Conservation (phyloP, 352 stramenopile species). For the Phytophthora ramorum region DNA sequence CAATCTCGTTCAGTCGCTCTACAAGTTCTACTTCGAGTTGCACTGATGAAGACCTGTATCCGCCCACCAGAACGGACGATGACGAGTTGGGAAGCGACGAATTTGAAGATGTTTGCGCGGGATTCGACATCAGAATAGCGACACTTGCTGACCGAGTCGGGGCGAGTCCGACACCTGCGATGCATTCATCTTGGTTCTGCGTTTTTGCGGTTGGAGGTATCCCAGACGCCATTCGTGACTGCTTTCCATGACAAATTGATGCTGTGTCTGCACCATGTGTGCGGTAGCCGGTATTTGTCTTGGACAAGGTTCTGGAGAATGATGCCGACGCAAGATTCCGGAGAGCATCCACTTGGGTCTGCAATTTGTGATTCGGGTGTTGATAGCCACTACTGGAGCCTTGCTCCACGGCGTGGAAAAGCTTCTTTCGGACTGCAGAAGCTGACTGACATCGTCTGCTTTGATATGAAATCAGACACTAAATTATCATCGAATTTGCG, state of each 20-base stretch:
- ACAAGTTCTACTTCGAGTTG: slow-evolving; percentile 73
- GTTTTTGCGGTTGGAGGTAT: slow-evolving; percentile 1
- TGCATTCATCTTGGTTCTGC: slow-evolving; percentile 36
- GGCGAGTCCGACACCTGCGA: slow-evolving; percentile 29
- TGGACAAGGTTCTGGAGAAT: slow-evolving; percentile 13
- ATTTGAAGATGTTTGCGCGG: slow-evolving; percentile 1
- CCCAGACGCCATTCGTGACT: not conserved
- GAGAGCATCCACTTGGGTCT: slow-evolving; percentile 48
- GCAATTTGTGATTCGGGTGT: slow-evolving; percentile 39
- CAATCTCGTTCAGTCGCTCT: slow-evolving; percentile 72
- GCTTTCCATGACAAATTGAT: slow-evolving; percentile 10
- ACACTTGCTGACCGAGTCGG: slow-evolving; percentile 21
- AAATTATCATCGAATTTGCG: not conserved
- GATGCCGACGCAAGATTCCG: slow-evolving; percentile 34
- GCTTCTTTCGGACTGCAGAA: slow-evolving; percentile 71
- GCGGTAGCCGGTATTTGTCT: slow-evolving; percentile 15
- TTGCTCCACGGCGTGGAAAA: slow-evolving; percentile 63
- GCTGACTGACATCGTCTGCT: slow-evolving; percentile 69
- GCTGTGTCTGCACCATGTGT: slow-evolving; percentile 9
- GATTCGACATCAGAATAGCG: slow-evolving; percentile 23
- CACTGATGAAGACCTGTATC: slow-evolving; percentile 57
- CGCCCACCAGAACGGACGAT: slow-evolving; percentile 31
- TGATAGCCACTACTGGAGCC: slow-evolving; percentile 39
- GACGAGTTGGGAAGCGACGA: not conserved
- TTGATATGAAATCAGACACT: not conserved